These are phyloP conservation scores for Erysimum cheiri DNA, from an alignment of 441 rosid species.

Conservation along the genomic window DNA sequence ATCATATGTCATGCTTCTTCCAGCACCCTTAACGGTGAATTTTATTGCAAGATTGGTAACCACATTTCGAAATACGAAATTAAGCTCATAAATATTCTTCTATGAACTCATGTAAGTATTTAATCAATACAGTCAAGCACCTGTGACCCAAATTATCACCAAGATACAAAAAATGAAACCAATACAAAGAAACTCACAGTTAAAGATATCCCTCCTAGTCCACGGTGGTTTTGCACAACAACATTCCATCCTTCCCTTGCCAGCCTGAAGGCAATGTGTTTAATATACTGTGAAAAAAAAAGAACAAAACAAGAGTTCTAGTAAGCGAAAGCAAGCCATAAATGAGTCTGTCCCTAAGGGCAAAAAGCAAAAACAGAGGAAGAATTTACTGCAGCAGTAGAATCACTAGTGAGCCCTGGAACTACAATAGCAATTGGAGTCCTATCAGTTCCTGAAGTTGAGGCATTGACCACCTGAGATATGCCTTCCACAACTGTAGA, in stretches of 20 bases:
- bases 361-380: neutral
- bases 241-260: conserved; percentile 82
- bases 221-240: conserved; percentile 89
- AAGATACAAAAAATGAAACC: neutral
- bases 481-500: conserved; percentile 51
- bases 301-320: neutral
- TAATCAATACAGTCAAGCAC: neutral
- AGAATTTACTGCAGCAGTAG: conserved; percentile 67
- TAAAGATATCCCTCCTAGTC: conserved; percentile 81
- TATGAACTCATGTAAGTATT: neutral
- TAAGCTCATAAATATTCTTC: neutral
- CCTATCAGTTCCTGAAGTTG: conserved; percentile 54
- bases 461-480: conserved; percentile 42
- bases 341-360: neutral
- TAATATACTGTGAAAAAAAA: conserved; percentile 59
- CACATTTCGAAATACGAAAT: neutral
- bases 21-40: neutral
- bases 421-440: conserved; percentile 74
- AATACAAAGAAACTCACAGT: conserved; percentile 60
- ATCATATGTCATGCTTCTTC: conserved; percentile 19
- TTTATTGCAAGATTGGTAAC: neutral
- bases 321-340: conserved; percentile 9
- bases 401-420: conserved; percentile 93
- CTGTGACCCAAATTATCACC: neutral
- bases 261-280: conserved; percentile 64